Base-by-base conservation (phyloP, 495 filamentous ascomycete species). In the Bombardia bombarda region DNA sequence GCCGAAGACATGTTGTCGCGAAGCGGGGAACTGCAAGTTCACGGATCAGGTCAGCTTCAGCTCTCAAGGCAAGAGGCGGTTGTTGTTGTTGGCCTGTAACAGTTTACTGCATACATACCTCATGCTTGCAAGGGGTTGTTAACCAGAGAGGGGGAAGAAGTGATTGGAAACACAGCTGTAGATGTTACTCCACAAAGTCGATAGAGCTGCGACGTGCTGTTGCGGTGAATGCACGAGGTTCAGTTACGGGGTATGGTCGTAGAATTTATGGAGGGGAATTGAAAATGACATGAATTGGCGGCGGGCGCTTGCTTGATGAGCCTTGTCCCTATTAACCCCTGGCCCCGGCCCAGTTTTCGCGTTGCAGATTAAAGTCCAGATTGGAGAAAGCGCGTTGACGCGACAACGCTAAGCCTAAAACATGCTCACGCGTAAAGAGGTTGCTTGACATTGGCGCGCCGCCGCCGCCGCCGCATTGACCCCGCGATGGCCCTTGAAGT, bases 1-100 rank as follows among this genome's bases (percentile, higher is more conserved):
- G 84, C 89, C 52, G 89, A 87, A 47, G 85, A 80, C 73, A 84
- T 83, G 66, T 79, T 88, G 42, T 80, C 75, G 63, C 83, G 84
- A 41, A 94, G 77, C 58, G 89, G 89, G 61, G 87, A 89, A 73
- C 87, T 71, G 35, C n/a, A n/a, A n/a, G n/a, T n/a, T n/a, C n/a
- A n/a, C n/a, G n/a, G n/a, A n/a, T n/a, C n/a, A n/a, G n/a, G n/a
- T n/a, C n/a, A n/a, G n/a, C n/a, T n/a, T n/a, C n/a, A n/a, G n/a
- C n/a, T n/a, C n/a, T n/a, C n/a, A n/a, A n/a, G n/a, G n/a, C n/a
- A n/a, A n/a, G n/a, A n/a, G n/a, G n/a, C n/a, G n/a, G n/a, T n/a
- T n/a, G n/a, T n/a, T n/a, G n/a, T n/a, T n/a, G n/a, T n/a, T n/a
- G n/a, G n/a, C n/a, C n/a, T 34, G 32, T 19, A 7, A 20, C 14